A percentile compares a stretch with the other conserved stretches of the same genome.
phyloP scores from a whole-genome alignment of 768 basidiomycete species.

The Coprinopsis strossmayeri region DNA sequence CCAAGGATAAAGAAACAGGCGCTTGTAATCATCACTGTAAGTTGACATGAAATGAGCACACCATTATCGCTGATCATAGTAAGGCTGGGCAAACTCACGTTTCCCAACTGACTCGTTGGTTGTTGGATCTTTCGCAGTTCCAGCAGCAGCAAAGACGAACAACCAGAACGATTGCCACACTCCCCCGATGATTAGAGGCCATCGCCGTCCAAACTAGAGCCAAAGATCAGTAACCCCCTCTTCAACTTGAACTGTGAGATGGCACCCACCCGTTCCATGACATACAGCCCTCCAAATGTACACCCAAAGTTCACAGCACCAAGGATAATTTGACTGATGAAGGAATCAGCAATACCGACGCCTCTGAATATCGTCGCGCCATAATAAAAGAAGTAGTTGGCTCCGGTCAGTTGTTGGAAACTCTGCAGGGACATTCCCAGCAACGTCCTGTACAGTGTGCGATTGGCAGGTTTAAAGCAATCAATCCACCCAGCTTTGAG shows the following conservation, averaged over 20 bases:
- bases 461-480: slow-evolving; percentile 51
- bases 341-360: slow-evolving; percentile 63
- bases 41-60: too few species aligned
- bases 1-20: slow-evolving; percentile 70
- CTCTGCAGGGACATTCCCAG: slow-evolving; percentile 62
- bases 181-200: slow-evolving; percentile 61
- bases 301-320: slow-evolving; percentile 68
- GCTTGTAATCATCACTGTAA: slow-evolving; percentile 57
- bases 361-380: slow-evolving; percentile 60
- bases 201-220: slow-evolving; percentile 63
- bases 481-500: slow-evolving; percentile 56
- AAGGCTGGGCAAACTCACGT: slow-evolving; percentile 26
- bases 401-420: slow-evolving; percentile 68
- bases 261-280: slow-evolving; percentile 53
- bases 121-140: slow-evolving; percentile 52
- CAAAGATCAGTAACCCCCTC: too few species aligned
- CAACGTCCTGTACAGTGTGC: slow-evolving; percentile 57
- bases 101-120: slow-evolving; percentile 44
- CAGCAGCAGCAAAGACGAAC: slow-evolving; percentile 68
- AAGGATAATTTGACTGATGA: slow-evolving; percentile 68
- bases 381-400: slow-evolving; percentile 66
- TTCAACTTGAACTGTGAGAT: neutral
- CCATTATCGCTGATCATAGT: neutral
- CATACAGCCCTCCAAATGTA: slow-evolving; percentile 67
- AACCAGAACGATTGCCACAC: slow-evolving; percentile 68